Conservation (phyloP, 164 flowering plant species). For the Warburgia ugandensis region DNA sequence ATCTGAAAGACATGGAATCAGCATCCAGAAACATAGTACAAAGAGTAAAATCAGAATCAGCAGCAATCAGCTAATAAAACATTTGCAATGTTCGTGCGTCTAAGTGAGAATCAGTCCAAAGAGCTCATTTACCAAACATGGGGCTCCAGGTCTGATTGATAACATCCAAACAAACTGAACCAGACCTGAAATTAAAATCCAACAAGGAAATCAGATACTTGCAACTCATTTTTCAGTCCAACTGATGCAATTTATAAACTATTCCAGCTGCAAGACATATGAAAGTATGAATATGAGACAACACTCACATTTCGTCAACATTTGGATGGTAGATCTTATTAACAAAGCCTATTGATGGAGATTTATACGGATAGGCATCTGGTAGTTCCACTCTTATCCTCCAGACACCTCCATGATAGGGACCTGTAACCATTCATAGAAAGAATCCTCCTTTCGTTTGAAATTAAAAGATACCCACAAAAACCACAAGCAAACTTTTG, state of each 20-base stretch:
- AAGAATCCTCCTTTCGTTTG: neutral
- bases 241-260: too few relatives aligned
- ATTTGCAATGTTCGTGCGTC: too few relatives aligned
- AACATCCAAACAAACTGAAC: constrained; percentile 85
- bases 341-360: constrained; percentile 77
- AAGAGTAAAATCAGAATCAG: neutral
- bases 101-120: too few relatives aligned
- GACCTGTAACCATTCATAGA: constrained; percentile 42
- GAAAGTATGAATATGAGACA: neutral
- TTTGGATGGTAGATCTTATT: constrained; percentile 85
- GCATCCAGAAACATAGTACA: neutral
- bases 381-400: constrained; percentile 71
- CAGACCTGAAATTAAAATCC: constrained; percentile 45
- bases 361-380: constrained; percentile 83
- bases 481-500: too few relatives aligned
- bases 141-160: constrained; percentile 93
- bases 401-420: constrained; percentile 76
- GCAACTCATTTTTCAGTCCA: constrained; percentile 1
- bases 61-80: too few relatives aligned
- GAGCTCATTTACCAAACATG: constrained; percentile 68
- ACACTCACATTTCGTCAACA: constrained; percentile 69
- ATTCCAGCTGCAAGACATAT: too few relatives aligned
- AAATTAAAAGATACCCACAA: too few relatives aligned
- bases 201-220: neutral
- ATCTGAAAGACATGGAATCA: constrained; percentile 39